Evolutionary conservation across 2,329 filamentous ascomycete species (phyloP).

Genomic region (Neoscytalidium dimidiatum): DNA sequence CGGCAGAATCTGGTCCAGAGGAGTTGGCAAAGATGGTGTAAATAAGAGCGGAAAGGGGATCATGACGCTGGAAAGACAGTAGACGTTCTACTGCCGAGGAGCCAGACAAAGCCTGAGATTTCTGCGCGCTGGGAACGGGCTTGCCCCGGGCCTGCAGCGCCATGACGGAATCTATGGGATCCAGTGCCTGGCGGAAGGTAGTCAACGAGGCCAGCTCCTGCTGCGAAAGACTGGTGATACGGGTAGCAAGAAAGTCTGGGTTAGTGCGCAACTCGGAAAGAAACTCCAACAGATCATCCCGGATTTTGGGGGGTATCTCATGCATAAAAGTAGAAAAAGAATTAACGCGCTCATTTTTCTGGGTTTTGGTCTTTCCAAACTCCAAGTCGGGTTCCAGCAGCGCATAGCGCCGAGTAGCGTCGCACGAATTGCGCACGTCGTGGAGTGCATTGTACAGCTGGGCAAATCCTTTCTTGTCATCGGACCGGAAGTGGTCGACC

Average conservation of each 20-base stretch:
- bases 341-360: slow-evolving; percentile 48
- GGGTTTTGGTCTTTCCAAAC: slow-evolving; percentile 41
- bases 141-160: slow-evolving; percentile 62
- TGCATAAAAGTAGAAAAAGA: slow-evolving; percentile 54
- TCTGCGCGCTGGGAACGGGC: slow-evolving; percentile 49
- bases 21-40: slow-evolving; percentile 90
- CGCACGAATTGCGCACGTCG: slow-evolving; percentile 76
- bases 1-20: slow-evolving; percentile 75
- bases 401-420: slow-evolving; percentile 70
- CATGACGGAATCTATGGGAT: slow-evolving; percentile 81
- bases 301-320: slow-evolving; percentile 73
- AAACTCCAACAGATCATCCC: slow-evolving; percentile 76
- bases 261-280: slow-evolving; percentile 81
- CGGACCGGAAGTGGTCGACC: slow-evolving; percentile 74
- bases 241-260: slow-evolving; percentile 81
- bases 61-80: slow-evolving; percentile 84
- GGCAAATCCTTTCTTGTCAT: slow-evolving; percentile 77
- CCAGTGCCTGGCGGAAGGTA: slow-evolving; percentile 74
- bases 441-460: slow-evolving; percentile 75
- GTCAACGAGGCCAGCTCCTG: slow-evolving; percentile 77
- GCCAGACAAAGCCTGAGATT: slow-evolving; percentile 49
- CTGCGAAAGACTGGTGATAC: slow-evolving; percentile 73
- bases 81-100: slow-evolving; percentile 76
- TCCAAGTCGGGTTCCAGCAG: slow-evolving; percentile 74
- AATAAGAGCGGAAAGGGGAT: slow-evolving; percentile 80